phyloP scores from a whole-genome alignment of 176 grass and related monocot genomes.

The Musa beccarii region DNA sequence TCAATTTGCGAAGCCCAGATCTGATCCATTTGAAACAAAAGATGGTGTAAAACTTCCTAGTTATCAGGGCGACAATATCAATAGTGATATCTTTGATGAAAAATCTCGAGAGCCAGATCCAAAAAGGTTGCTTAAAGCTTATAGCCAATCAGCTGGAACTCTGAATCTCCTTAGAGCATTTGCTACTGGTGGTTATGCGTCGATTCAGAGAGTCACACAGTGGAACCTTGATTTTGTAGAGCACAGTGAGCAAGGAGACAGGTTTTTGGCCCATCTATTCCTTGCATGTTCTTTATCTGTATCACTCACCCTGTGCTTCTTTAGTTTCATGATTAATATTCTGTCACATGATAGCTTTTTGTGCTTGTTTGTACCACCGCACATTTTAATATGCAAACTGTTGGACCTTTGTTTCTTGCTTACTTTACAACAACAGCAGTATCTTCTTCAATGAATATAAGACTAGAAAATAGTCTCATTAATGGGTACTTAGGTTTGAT shows the following conservation, averaged over 20 bases:
- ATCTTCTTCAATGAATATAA: background rate
- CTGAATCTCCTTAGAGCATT: constrained; percentile 17
- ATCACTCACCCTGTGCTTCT: background rate
- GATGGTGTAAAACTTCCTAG: constrained; percentile 1
- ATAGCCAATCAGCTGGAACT: constrained; percentile 15
- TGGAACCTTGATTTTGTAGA: constrained; percentile 18
- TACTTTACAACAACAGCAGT: too few relatives aligned
- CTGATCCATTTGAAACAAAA: constrained; percentile 16
- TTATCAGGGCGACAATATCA: constrained; percentile 12
- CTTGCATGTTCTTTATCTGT: background rate
- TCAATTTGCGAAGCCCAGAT: constrained; percentile 19
- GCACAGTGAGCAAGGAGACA: constrained; percentile 11
- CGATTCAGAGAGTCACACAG: constrained; percentile 3
- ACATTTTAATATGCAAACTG: too few relatives aligned
- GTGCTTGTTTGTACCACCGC: background rate
- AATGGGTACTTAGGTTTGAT: background rate
- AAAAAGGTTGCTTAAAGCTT: constrained; percentile 6
- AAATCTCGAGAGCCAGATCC: constrained; percentile 11
- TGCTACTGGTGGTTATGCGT: constrained; percentile 18
- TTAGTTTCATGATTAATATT: background rate
- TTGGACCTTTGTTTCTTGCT: too few relatives aligned
- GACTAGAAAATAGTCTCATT: background rate
- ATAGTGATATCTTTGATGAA: constrained; percentile 9
- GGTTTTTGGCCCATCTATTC: background rate
- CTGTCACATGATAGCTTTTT: background rate